Evolutionary conservation across 305 asterid genomes (phyloP).

Genomic region (Rubia tinctorum): DNA sequence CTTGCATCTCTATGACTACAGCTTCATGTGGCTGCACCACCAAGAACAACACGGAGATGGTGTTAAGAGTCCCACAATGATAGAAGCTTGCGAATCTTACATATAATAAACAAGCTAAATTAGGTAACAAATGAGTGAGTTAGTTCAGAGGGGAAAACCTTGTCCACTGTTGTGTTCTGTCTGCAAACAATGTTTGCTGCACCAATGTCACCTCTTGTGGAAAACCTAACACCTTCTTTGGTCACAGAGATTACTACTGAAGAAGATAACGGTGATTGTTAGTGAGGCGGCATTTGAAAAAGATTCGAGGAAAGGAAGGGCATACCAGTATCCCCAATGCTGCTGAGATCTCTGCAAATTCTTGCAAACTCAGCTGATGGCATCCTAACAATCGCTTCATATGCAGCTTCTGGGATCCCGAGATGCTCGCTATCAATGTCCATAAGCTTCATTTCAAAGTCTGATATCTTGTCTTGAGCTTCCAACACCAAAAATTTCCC

Average conservation of each 20-base stretch:
- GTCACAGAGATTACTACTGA: slow-evolving; percentile 92
- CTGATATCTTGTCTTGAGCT: slow-evolving; percentile 93
- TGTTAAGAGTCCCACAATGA: no score
- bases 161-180: slow-evolving; percentile 84
- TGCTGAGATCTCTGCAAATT: slow-evolving; percentile 86
- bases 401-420: slow-evolving; percentile 88
- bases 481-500: background rate
- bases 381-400: slow-evolving; percentile 89
- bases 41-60: background rate
- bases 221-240: slow-evolving; percentile 93
- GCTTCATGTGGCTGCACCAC: slow-evolving; percentile 80
- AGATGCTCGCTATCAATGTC: slow-evolving; percentile 88
- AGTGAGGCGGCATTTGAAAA: background rate
- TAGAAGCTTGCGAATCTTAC: no score
- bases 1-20: slow-evolving; percentile 72
- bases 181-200: slow-evolving; percentile 79
- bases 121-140: background rate
- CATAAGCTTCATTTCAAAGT: slow-evolving; percentile 94
- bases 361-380: slow-evolving; percentile 86
- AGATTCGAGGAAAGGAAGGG: background rate
- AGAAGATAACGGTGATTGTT: background rate
- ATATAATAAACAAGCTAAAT: no score
- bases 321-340: slow-evolving; percentile 85
- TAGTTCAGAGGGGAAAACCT: slow-evolving; percentile 31
- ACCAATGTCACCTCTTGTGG: slow-evolving; percentile 92